These are phyloP conservation scores for Alternaria triticimaculans DNA, from an alignment of 2,329 filamentous ascomycete species.

Conservation along the genomic window DNA sequence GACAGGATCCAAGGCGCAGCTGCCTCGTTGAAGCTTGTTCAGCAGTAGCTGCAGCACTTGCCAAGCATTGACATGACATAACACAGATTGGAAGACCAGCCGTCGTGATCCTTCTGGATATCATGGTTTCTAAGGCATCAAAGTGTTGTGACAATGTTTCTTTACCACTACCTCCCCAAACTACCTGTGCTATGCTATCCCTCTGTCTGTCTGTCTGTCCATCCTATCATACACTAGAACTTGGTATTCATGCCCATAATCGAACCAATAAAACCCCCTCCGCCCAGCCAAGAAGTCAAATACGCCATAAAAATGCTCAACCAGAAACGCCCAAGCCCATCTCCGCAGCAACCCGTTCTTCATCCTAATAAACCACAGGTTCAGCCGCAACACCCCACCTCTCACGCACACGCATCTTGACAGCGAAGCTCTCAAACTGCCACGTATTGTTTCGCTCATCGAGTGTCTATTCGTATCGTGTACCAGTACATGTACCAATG, in stretches of 20 bases:
- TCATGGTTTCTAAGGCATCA: too few relatives aligned
- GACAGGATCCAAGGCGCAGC: too few relatives aligned
- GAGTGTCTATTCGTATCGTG: not conserved
- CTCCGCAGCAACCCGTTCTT: not conserved
- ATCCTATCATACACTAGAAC: not conserved
- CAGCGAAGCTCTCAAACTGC: not conserved
- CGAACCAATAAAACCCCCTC: not conserved
- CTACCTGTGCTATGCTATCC: not conserved
- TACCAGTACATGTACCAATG: not conserved
- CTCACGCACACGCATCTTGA: not conserved
- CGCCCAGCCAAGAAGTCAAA: not conserved
- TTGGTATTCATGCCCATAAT: not conserved
- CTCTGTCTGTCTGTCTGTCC: not conserved
- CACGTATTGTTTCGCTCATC: not conserved
- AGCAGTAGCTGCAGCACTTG: too few relatives aligned
- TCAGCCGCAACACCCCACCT: not conserved
- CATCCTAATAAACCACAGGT: not conserved
- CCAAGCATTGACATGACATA: too few relatives aligned
- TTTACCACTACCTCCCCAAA: not conserved
- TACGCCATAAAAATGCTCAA: not conserved
- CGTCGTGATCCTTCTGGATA: too few relatives aligned
- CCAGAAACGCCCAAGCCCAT: not conserved
- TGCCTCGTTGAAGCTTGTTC: too few relatives aligned
- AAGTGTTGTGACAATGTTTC: not conserved
- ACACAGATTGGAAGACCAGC: too few relatives aligned